Evolutionary conservation across 306 rosid genomes (phyloP).

Genomic region (Citrullus amarus): DNA sequence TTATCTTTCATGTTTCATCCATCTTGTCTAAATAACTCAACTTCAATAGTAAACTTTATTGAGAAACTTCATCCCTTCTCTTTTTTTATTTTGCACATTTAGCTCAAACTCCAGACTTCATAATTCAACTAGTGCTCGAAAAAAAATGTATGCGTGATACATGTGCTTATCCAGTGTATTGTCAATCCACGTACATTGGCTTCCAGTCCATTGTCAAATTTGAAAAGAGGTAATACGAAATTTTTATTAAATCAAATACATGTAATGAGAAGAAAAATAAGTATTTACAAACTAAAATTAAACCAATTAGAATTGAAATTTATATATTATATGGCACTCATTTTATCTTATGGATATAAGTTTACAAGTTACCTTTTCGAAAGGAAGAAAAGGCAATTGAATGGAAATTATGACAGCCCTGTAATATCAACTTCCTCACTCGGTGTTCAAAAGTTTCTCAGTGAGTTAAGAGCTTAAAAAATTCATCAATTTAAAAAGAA

Average conservation of each 20-base stretch:
- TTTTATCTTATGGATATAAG: background rate
- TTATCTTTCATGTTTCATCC: no score
- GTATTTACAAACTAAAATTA: background rate
- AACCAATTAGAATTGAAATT: background rate
- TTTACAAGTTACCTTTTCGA: background rate
- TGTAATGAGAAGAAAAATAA: background rate
- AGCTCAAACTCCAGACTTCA: no score
- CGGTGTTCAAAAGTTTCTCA: background rate
- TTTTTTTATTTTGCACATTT: no score
- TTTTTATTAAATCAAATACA: background rate
- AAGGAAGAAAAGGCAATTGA: background rate
- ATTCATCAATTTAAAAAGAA: background rate
- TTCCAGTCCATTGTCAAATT: no score
- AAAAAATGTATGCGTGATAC: no score
- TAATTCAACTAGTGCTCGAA: no score
- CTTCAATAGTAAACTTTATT: no score
- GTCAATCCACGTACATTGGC: no score
- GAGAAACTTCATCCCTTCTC: no score
- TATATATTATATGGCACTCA: background rate
- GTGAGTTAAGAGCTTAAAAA: background rate
- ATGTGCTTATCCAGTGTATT: no score
- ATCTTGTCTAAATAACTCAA: no score
- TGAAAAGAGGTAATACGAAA: background rate
- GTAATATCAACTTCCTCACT: background rate
- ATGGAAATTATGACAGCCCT: background rate